Evolutionary conservation across 2,329 filamentous ascomycete genomes (phyloP).

Genomic region (Verticillium albo-atrum): DNA sequence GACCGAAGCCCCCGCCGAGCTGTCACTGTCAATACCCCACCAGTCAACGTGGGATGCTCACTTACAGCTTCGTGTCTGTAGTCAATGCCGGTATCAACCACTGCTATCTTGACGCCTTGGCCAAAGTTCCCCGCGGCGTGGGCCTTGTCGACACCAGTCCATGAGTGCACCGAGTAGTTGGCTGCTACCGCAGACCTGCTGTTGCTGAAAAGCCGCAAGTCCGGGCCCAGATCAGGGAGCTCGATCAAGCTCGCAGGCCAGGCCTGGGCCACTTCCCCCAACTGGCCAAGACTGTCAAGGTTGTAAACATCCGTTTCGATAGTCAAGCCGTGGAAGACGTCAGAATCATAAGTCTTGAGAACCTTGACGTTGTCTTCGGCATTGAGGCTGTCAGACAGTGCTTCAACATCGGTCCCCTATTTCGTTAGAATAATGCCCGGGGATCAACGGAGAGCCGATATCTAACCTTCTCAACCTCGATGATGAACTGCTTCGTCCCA

Average conservation of each 20-base stretch:
- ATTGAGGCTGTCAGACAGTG: not conserved
- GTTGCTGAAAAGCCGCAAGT: not conserved
- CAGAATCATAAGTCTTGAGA: not conserved
- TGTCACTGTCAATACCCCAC: constrained; percentile 2
- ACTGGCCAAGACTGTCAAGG: not conserved
- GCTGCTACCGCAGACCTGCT: not conserved
- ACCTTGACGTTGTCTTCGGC: not conserved
- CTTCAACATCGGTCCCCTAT: not conserved
- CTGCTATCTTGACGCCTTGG: constrained; percentile 7
- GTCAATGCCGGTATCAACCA: constrained; percentile 19
- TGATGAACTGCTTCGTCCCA: not conserved
- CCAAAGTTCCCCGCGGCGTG: constrained; percentile 6
- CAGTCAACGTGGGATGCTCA: not conserved
- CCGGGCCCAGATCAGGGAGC: not conserved
- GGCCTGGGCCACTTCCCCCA: not conserved
- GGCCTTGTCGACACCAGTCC: constrained; percentile 6
- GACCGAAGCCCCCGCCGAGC: constrained; percentile 40
- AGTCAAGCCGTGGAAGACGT: not conserved
- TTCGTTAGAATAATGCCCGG: not conserved
- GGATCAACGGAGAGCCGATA: not conserved
- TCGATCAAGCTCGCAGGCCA: not conserved
- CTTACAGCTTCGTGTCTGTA: constrained; percentile 37
- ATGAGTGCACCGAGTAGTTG: constrained; percentile 11
- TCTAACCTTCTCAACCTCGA: not conserved
- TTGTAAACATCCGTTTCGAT: not conserved